Evolutionary conservation across 768 basidiomycete species (phyloP).

Genomic region (Serendipita sp.): DNA sequence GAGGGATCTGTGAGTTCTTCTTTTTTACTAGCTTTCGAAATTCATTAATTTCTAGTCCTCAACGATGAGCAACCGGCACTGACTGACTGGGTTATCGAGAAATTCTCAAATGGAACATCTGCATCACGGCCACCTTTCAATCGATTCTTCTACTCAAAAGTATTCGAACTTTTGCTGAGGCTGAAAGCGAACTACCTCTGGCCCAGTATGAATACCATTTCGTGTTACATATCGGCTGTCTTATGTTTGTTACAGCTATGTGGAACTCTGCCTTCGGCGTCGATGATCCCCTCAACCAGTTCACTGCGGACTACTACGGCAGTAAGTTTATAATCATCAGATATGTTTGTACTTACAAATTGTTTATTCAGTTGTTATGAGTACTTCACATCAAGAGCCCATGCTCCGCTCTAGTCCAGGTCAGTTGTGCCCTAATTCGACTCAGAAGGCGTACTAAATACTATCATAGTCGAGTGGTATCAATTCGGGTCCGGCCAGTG

Average conservation of each 20-base stretch:
- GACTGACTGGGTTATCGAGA: conserved; percentile 54
- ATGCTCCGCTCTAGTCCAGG: conserved; percentile 53
- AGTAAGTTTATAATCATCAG: no score
- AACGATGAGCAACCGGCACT: conserved; percentile 65
- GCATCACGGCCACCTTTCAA: conserved; percentile 44
- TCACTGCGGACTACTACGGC: conserved; percentile 45
- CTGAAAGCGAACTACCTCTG: conserved; percentile 57
- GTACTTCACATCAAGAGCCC: conserved; percentile 60
- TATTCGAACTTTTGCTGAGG: conserved; percentile 53
- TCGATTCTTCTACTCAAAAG: conserved; percentile 38
- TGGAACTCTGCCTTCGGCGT: conserved; percentile 32
- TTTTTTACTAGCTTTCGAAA: not conserved
- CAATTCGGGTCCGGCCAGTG: conserved; percentile 40
- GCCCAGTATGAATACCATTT: conserved; percentile 26
- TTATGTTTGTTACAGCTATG: conserved; percentile 12
- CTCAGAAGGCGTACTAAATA: not conserved
- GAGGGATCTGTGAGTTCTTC: conserved; percentile 29
- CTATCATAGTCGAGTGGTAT: conserved; percentile 34
- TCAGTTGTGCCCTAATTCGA: not conserved
- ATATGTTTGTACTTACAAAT: no score
- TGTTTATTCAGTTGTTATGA: conserved; percentile 36
- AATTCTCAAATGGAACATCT: conserved; percentile 50
- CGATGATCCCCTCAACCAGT: conserved; percentile 46
- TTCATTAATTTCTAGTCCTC: conserved; percentile 23
- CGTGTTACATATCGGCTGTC: not conserved